phyloP scores from a whole-genome alignment of 345 rosid genomes.

The Trapa incisa region DNA sequence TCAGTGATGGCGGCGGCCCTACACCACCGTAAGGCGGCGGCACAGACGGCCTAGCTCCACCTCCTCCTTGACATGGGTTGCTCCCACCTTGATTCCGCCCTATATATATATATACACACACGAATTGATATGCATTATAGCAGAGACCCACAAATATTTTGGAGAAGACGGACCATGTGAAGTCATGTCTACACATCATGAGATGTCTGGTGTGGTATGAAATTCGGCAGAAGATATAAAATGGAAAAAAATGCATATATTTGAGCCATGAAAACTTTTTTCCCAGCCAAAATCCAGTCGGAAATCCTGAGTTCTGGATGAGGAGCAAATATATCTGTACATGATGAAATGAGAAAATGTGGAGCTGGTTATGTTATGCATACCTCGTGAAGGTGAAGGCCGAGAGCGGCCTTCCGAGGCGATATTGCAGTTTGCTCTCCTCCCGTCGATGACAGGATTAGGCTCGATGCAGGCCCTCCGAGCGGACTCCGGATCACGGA shows the following conservation, averaged over 20 bases:
- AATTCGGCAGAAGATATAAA: too few species aligned
- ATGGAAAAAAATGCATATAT: too few species aligned
- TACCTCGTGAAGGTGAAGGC: slow-evolving; percentile 78
- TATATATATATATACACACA: slow-evolving; percentile 4
- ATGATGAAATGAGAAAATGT: background rate
- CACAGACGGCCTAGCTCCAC: slow-evolving; percentile 15
- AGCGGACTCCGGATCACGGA: slow-evolving; percentile 83
- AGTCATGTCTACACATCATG: too few species aligned
- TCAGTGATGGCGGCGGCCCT: slow-evolving; percentile 29
- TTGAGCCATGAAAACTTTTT: too few species aligned
- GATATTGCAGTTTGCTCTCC: slow-evolving; percentile 87
- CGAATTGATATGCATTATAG: background rate
- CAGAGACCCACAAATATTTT: too few species aligned
- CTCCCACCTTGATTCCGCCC: slow-evolving; percentile 60
- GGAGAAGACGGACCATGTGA: too few species aligned
- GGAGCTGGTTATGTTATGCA: background rate
- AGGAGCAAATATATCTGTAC: too few species aligned
- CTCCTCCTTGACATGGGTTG: slow-evolving; percentile 32
- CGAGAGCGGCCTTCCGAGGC: slow-evolving; percentile 83
- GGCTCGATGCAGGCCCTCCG: slow-evolving; percentile 67
- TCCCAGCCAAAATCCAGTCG: too few species aligned
- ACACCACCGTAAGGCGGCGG: slow-evolving; percentile 23
- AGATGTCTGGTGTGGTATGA: too few species aligned
- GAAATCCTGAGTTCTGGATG: too few species aligned
- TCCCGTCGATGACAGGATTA: slow-evolving; percentile 76